These are phyloP conservation scores for Ascoidea asiatica DNA, from an alignment of 805 yeast species.

Conservation along the genomic window DNA sequence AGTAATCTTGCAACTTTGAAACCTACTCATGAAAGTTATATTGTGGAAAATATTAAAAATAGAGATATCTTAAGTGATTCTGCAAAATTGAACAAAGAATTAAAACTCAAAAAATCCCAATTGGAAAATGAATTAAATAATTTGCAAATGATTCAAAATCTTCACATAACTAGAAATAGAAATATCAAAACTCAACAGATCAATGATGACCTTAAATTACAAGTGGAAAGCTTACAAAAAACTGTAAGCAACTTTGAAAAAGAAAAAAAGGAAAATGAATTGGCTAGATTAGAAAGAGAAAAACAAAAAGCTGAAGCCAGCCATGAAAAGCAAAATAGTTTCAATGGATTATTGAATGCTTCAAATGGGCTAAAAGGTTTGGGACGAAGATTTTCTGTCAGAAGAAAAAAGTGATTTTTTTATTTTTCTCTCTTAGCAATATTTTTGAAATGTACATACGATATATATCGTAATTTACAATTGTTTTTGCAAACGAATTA, in stretches of 20 bases:
- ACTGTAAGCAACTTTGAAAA: neutral
- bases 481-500: no score
- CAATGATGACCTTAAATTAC: slow-evolving; percentile 7
- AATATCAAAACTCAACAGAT: slow-evolving; percentile 6
- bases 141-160: slow-evolving; percentile 6
- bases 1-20: slow-evolving; percentile 5
- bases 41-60: slow-evolving; percentile 7
- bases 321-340: no score
- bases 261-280: neutral
- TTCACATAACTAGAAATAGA: slow-evolving; percentile 4
- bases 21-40: slow-evolving; percentile 7
- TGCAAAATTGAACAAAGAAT: slow-evolving; percentile 4
- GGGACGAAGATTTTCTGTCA: neutral
- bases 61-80: slow-evolving; percentile 6
- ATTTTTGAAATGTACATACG: no score
- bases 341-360: neutral
- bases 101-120: slow-evolving; percentile 7
- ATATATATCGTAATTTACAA: no score
- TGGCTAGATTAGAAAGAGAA: neutral
- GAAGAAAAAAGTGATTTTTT: neutral
- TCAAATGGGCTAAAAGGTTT: neutral
- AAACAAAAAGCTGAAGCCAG: neutral
- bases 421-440: no score
- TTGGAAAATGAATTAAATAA: slow-evolving; percentile 3
- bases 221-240: slow-evolving; percentile 1